Percentiles rank a stretch among this genome's conserved stretches.
phyloP scores from a whole-genome alignment of 441 rosid genomes.

The Populus hybrid region DNA sequence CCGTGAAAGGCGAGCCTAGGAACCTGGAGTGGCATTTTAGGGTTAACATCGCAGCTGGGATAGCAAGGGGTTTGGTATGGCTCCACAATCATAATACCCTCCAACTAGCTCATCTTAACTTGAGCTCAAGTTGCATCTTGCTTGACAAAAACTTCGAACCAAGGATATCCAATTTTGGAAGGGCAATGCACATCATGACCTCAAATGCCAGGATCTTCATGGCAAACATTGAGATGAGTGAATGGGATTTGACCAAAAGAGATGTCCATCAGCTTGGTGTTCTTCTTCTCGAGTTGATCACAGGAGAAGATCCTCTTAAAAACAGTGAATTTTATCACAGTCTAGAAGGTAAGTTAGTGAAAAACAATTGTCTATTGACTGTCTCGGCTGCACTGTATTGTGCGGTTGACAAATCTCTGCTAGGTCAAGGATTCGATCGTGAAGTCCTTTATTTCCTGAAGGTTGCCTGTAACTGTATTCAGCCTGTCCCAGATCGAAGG shows the following conservation, averaged over 20 bases:
- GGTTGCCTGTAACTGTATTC: too few relatives aligned
- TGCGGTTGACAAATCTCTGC: too few relatives aligned
- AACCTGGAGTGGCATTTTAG: constrained; percentile 19
- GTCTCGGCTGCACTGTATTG: too few relatives aligned
- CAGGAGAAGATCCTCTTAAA: background rate
- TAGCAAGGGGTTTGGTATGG: constrained; percentile 28
- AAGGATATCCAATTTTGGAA: constrained; percentile 16
- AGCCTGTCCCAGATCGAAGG: too few relatives aligned
- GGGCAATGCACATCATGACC: background rate
- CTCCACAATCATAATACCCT: background rate
- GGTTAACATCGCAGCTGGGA: constrained; percentile 15
- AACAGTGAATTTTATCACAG: too few relatives aligned
- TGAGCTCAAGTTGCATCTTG: constrained; percentile 22
- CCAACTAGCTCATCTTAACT: constrained; percentile 13
- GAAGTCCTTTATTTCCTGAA: too few relatives aligned
- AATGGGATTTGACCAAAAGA: background rate
- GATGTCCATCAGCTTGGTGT: background rate
- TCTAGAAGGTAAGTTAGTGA: too few relatives aligned
- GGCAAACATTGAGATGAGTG: background rate
- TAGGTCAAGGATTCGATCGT: too few relatives aligned
- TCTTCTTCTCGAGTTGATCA: constrained; percentile 2
- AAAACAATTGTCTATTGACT: too few relatives aligned
- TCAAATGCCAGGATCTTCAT: too few relatives aligned
- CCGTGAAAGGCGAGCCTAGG: background rate
- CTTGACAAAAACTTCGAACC: constrained; percentile 23